phyloP scores from a whole-genome alignment of 495 filamentous ascomycete genomes.

The Xylaria telfairii region DNA sequence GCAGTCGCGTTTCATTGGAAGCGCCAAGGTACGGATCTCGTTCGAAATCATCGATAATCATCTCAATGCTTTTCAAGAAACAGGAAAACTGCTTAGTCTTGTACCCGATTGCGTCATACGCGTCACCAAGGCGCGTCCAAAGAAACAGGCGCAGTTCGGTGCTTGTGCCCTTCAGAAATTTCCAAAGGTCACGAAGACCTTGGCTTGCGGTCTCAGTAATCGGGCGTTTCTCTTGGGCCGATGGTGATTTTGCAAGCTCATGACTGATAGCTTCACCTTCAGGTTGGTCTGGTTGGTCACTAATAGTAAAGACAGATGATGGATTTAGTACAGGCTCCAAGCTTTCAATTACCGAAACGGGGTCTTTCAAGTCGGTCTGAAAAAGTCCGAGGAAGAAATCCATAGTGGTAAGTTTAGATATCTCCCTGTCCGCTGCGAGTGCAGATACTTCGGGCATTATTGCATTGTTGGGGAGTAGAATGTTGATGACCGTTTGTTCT shows the following conservation, averaged over 20 bases:
- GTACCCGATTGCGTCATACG: constrained; percentile 84
- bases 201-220: constrained; percentile 53
- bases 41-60: constrained; percentile 76
- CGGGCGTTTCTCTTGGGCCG: constrained; percentile 36
- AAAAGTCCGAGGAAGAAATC: constrained; percentile 94
- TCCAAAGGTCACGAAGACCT: constrained; percentile 74
- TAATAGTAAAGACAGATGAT: constrained; percentile 56
- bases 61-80: constrained; percentile 81
- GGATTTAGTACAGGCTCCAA: constrained; percentile 91
- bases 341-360: constrained; percentile 83
- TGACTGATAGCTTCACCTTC: not conserved
- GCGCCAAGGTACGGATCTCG: constrained; percentile 65
- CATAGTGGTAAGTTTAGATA: constrained; percentile 89
- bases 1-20: constrained; percentile 65
- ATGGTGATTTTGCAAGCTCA: not conserved
- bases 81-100: constrained; percentile 86
- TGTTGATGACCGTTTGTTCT: constrained; percentile 43
- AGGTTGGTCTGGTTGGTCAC: constrained; percentile 3
- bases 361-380: constrained; percentile 66
- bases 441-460: constrained; percentile 89
- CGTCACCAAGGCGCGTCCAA: constrained; percentile 85
- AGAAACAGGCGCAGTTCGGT: constrained; percentile 82
- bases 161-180: constrained; percentile 80
- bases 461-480: constrained; percentile 82
- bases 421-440: constrained; percentile 81